Conservation (phyloP, 2,329 filamentous ascomycete species). For the Fusarium papillatum region DNA sequence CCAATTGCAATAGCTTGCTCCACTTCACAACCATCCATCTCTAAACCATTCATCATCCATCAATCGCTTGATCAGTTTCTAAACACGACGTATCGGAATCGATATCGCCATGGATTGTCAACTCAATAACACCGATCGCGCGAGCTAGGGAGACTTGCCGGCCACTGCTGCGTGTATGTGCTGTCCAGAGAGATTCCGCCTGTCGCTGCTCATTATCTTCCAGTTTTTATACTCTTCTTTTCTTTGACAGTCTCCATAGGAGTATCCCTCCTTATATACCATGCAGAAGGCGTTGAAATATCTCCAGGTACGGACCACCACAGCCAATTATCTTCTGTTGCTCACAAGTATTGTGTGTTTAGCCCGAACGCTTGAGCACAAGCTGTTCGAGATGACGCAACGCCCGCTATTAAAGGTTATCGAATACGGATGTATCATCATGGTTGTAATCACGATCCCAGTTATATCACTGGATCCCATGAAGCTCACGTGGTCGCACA, state of each 20-base stretch:
- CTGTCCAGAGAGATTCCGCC: background rate
- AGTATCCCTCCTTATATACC: background rate
- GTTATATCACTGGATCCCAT: background rate
- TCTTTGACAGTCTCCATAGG: background rate
- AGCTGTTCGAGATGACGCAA: background rate
- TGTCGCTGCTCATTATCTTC: background rate
- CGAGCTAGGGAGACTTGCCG: background rate
- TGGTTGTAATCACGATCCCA: background rate
- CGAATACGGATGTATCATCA: background rate
- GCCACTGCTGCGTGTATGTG: background rate
- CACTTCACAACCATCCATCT: background rate
- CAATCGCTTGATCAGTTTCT: background rate
- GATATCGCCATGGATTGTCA: background rate
- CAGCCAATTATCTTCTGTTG: background rate
- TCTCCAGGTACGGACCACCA: background rate
- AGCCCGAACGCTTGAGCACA: background rate
- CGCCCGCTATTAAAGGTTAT: background rate
- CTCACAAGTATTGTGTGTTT: background rate
- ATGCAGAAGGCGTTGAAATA: background rate
- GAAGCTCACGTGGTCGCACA: background rate
- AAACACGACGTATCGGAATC: background rate
- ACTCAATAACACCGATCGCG: background rate
- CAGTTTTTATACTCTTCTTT: background rate
- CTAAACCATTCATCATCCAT: background rate
- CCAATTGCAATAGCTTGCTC: background rate